Base-by-base conservation (phyloP, 768 basidiomycete genomes). In the Filobasidium wieringae region DNA sequence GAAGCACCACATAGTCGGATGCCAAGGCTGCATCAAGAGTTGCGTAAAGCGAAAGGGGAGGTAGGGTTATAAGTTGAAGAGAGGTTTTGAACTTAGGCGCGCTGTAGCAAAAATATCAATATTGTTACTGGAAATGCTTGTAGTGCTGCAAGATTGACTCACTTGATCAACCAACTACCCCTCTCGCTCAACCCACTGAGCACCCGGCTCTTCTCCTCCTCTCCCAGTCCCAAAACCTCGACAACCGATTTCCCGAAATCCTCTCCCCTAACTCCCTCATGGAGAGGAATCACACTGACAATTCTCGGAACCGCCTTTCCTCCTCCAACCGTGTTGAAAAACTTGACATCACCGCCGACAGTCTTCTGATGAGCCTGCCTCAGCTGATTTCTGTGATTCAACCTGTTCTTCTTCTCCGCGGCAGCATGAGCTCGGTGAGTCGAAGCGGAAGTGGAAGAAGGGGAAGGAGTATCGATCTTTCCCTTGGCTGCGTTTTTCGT, bases 1-100 rank as follows among this genome's bases (percentile, higher is more conserved):
- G 79, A 59, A 95, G 82, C 19, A 95, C 79, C 43, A 90, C 83
- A 68, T 93, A 97, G 74, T 97, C 92, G 9, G 89, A 87, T 2
- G 82, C 85, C 68, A 88, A 84, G 67, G 84, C 86, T 0, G 84
- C 85, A 66, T 95, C 90, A 36, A 97, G 79, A 4, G 86, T 80
- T 2, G 81, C 79, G 72, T 88, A 93, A 51, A 87, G 79, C 45
- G 76, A 77, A 56, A 80, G 79, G 66, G 87, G 85, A 1, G 80
- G 82, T 1, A 93, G 78, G 39, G 83, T 83, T 53, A 89, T 78
- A 73, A 95, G 87, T 67, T 95, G 91, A 2, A 96, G 77, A 6
- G 85, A 87, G 0, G 90, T 90, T 74, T 87, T 91, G 78, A 90
- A 95, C 22, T 88, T 81, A 50, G 88, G 86, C 34, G 84, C 86